Conservation (phyloP, 768 basidiomycete genomes). For the Gyrodon lividus region DNA sequence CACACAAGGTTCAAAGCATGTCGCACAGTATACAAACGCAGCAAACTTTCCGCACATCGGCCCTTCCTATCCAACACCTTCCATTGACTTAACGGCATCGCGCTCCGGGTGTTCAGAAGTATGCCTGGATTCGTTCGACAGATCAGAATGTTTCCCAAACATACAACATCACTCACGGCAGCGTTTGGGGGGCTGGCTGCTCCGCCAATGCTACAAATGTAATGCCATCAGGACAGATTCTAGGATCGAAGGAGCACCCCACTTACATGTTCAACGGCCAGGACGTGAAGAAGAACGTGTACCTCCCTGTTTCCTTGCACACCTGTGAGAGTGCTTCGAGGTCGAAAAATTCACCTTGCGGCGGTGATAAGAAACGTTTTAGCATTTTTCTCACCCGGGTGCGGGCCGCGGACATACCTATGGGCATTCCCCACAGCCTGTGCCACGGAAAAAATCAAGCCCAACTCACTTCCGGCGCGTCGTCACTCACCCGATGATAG, state of each 20-base stretch:
- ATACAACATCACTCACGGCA: conserved; percentile 45
- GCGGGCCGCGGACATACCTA: conserved; percentile 42
- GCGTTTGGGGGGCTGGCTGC: conserved; percentile 72
- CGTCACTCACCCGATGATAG: conserved; percentile 53
- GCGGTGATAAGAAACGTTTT: not conserved
- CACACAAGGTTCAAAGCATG: no score
- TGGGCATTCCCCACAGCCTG: conserved; percentile 73
- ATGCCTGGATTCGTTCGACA: conserved; percentile 19
- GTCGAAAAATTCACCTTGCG: conserved; percentile 67
- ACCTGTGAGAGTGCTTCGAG: conserved; percentile 57
- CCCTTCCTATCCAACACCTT: no score
- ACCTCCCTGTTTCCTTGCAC: conserved; percentile 57
- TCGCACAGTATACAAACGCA: no score
- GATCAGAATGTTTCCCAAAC: not conserved
- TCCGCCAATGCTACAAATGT: conserved; percentile 50
- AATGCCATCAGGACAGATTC: not conserved
- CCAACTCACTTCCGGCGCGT: not conserved
- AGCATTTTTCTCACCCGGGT: not conserved
- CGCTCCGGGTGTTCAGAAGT: conserved; percentile 20
- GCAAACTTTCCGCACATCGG: no score
- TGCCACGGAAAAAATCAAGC: not conserved
- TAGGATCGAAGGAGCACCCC: conserved; percentile 2
- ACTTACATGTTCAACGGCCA: conserved; percentile 73
- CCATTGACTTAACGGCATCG: no score
- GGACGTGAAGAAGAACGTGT: conserved; percentile 75